Conservation (phyloP, 768 basidiomycete species). For the Boletus eberwhitei region DNA sequence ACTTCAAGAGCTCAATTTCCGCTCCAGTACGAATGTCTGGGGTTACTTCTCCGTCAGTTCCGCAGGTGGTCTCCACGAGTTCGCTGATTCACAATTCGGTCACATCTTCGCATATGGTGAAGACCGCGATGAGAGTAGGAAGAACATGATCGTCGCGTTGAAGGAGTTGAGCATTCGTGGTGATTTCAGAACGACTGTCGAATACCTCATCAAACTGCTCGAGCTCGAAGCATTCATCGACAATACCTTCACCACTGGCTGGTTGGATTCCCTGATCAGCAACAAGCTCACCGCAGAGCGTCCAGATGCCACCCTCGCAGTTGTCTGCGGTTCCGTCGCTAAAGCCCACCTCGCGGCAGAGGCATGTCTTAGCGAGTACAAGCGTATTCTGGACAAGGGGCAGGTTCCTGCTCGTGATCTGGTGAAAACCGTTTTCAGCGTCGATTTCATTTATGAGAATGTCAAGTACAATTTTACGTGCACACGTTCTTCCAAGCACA, state of each 20-base stretch:
- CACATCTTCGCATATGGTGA: slow-evolving; percentile 99
- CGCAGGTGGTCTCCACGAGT: slow-evolving; percentile 96
- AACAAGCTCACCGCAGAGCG: slow-evolving; percentile 96
- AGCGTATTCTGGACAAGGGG: slow-evolving; percentile 93
- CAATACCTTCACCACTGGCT: slow-evolving; percentile 97
- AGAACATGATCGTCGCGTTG: slow-evolving; percentile 99
- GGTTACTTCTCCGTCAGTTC: slow-evolving; percentile 98
- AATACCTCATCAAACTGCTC: slow-evolving; percentile 97
- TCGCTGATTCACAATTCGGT: slow-evolving; percentile 98
- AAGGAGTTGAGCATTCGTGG: slow-evolving; percentile 99
- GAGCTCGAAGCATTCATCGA: slow-evolving; percentile 95
- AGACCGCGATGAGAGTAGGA: slow-evolving; percentile 90
- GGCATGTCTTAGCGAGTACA: slow-evolving; percentile 89
- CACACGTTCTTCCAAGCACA: slow-evolving; percentile 81
- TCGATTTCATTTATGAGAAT: slow-evolving; percentile 98
- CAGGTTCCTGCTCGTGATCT: slow-evolving; percentile 95
- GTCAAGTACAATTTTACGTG: slow-evolving; percentile 94
- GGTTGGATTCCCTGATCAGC: slow-evolving; percentile 96
- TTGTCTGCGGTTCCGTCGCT: slow-evolving; percentile 93
- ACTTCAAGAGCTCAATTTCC: slow-evolving; percentile 98
- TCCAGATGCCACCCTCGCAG: slow-evolving; percentile 88
- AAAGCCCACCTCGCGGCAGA: slow-evolving; percentile 92
- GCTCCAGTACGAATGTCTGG: slow-evolving; percentile 99
- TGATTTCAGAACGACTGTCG: slow-evolving; percentile 97
- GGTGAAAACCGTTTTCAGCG: slow-evolving; percentile 92